Conservation (phyloP, 306 rosid genomes). For the Vicia villosa region DNA sequence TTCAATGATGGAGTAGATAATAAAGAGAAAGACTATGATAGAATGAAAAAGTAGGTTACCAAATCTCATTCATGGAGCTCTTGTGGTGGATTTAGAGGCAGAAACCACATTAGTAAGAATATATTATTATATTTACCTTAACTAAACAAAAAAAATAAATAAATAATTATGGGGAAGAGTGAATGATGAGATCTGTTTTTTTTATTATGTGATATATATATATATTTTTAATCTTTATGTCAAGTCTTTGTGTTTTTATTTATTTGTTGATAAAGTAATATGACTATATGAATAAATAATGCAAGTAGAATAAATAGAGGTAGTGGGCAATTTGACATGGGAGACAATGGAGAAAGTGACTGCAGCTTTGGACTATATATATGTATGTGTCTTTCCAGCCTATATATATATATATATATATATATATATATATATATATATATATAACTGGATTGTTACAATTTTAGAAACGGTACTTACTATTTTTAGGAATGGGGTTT, state of each 20-base stretch:
- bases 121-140: slow-evolving; percentile 18
- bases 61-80: slow-evolving; percentile 26
- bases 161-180: slow-evolving; percentile 33
- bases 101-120: slow-evolving; percentile 27
- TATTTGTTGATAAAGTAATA: neutral
- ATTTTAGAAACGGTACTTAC: no score
- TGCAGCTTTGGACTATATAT: slow-evolving; percentile 34
- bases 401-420: no score
- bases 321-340: slow-evolving; percentile 40
- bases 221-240: neutral
- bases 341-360: slow-evolving; percentile 37
- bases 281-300: neutral
- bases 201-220: neutral
- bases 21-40: slow-evolving; percentile 29
- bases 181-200: slow-evolving; percentile 14
- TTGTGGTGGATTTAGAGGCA: slow-evolving; percentile 16
- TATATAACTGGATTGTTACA: no score
- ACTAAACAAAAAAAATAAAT: slow-evolving; percentile 6
- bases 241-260: neutral
- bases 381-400: no score
- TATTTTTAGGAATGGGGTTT: no score
- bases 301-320: slow-evolving; percentile 15
- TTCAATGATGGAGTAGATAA: neutral
- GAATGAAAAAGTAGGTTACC: slow-evolving; percentile 41
- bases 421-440: no score